Conservation (phyloP, 2,329 filamentous ascomycete genomes). For the Capronia coronata region DNA sequence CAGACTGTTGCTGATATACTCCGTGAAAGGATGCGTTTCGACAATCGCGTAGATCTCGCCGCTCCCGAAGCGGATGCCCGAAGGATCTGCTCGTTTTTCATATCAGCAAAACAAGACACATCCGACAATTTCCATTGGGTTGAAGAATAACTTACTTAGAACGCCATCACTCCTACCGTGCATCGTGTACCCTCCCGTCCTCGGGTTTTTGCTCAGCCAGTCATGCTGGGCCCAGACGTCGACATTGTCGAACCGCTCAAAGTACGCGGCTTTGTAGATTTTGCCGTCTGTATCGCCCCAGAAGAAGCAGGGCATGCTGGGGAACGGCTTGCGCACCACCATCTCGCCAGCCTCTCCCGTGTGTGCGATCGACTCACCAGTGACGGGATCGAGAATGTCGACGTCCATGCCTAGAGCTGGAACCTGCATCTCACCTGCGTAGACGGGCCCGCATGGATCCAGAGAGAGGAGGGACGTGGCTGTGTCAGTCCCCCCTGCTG, state of each 20-base stretch:
- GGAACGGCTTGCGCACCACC: conserved; percentile 63
- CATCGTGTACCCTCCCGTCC: conserved; percentile 49
- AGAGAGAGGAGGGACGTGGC: conserved; percentile 30
- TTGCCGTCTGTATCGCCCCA: conserved; percentile 49
- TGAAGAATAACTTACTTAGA: background rate
- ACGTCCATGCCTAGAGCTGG: conserved; percentile 14
- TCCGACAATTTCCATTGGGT: too few relatives aligned
- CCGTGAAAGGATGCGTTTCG: conserved; percentile 30
- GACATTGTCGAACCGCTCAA: conserved; percentile 11
- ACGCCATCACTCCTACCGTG: conserved; percentile 28
- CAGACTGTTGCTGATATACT: conserved; percentile 6
- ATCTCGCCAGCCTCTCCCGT: conserved; percentile 65
- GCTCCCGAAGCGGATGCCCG: conserved; percentile 70
- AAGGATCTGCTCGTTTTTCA: conserved; percentile 71
- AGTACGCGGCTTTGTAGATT: conserved; percentile 44
- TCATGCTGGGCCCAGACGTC: conserved; percentile 74
- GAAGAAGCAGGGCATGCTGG: conserved; percentile 64
- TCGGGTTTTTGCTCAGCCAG: conserved; percentile 63
- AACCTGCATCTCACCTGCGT: conserved; percentile 42
- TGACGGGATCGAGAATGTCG: conserved; percentile 14
- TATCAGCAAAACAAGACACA: conserved; percentile 41
- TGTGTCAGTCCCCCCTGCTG: conserved; percentile 44
- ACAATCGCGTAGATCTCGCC: conserved; percentile 74
- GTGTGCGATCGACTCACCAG: conserved; percentile 1
- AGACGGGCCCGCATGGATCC: conserved; percentile 38